phyloP scores from a whole-genome alignment of 106 monocot genomes.

The Posidonia australis region DNA sequence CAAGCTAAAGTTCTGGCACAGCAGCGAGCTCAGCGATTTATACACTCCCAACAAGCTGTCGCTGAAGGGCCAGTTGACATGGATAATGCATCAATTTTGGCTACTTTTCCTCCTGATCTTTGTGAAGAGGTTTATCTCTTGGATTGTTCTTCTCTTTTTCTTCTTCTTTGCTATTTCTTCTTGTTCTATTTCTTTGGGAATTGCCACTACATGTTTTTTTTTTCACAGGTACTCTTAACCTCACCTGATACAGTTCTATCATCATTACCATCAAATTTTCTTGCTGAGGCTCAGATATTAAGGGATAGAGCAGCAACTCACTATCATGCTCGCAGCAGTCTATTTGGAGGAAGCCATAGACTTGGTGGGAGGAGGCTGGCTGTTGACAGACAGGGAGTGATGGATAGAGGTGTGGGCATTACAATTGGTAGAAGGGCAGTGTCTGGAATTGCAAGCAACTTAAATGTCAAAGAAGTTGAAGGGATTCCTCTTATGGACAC shows the following conservation, averaged over 20 bases:
- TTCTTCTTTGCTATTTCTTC: not conserved
- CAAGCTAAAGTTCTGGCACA: conserved; percentile 78
- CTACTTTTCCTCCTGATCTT: conserved; percentile 71
- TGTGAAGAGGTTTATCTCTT: conserved; percentile 47
- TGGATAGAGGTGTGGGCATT: too few relatives aligned
- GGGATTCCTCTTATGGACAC: too few relatives aligned
- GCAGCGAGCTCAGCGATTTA: conserved; percentile 47
- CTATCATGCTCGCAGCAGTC: conserved; percentile 45
- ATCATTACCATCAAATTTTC: conserved; percentile 46
- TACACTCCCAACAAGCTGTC: conserved; percentile 33
- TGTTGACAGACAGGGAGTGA: too few relatives aligned
- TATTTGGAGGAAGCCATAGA: too few relatives aligned
- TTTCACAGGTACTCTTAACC: conserved; percentile 60
- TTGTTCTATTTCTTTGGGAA: too few relatives aligned
- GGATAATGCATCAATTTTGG: conserved; percentile 82
- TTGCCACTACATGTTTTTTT: not conserved
- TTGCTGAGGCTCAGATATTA: conserved; percentile 67
- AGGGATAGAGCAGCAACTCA: conserved; percentile 47
- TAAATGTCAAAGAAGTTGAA: too few relatives aligned
- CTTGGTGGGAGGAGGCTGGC: too few relatives aligned
- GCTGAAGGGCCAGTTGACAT: conserved; percentile 63
- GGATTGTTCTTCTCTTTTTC: not conserved
- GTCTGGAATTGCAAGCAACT: too few relatives aligned
- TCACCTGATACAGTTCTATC: conserved; percentile 72
- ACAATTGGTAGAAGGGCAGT: too few relatives aligned